These are phyloP conservation scores for Candida sp. DNA, from an alignment of 1,139 yeast species.

Conservation along the genomic window DNA sequence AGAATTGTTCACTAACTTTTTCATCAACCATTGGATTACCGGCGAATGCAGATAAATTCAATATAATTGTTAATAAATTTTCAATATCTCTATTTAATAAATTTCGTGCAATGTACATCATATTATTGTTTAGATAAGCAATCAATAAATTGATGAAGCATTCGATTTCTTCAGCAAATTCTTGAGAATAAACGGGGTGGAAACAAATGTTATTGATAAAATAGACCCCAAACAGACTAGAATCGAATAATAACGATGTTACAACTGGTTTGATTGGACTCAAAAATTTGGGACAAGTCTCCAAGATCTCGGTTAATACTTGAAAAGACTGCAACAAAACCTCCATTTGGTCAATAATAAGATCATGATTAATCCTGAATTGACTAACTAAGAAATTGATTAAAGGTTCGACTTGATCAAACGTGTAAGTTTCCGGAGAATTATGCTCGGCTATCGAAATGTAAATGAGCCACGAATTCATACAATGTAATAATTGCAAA, in stretches of 20 bases:
- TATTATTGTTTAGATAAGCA: constrained; percentile 49
- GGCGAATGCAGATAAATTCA: constrained; percentile 57
- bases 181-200: constrained; percentile 19
- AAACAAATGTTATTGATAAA: constrained; percentile 24
- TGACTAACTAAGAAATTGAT: constrained; percentile 17
- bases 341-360: constrained; percentile 21
- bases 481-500: constrained; percentile 24
- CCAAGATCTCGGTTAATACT: constrained; percentile 43
- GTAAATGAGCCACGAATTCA: constrained; percentile 33
- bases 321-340: constrained; percentile 26
- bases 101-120: constrained; percentile 44
- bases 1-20: constrained; percentile 58
- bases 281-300: constrained; percentile 41
- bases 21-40: constrained; percentile 69
- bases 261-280: constrained; percentile 18
- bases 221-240: constrained; percentile 33
- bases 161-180: constrained; percentile 41
- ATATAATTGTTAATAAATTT: constrained; percentile 44
- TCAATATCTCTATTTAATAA: constrained; percentile 37
- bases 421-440: constrained; percentile 30
- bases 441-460: constrained; percentile 31
- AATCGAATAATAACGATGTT: constrained; percentile 32
- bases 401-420: constrained; percentile 6
- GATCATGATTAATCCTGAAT: constrained; percentile 10
- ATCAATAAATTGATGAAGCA: constrained; percentile 51